Conservation (phyloP, 768 basidiomycete genomes). For the Xerocomellus chrysenteron region DNA sequence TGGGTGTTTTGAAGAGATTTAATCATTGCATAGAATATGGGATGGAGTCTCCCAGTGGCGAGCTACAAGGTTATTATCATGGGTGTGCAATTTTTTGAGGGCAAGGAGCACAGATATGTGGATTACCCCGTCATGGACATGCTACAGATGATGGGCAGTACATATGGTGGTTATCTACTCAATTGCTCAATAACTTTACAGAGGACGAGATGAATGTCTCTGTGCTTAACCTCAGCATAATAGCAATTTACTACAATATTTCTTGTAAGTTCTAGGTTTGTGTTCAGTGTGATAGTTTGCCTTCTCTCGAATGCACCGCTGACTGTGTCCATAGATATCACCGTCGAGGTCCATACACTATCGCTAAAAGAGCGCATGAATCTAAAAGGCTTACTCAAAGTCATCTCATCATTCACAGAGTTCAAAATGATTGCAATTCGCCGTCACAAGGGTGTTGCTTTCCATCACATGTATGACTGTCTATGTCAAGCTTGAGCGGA, state of each 20-base stretch:
- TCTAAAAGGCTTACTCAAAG: conserved; percentile 93
- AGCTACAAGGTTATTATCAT: conserved; percentile 99
- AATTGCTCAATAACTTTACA: conserved; percentile 3
- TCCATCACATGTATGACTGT: conserved; percentile 91
- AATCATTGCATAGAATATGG: conserved; percentile 67
- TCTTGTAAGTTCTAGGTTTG: conserved; percentile 56
- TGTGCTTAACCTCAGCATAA: conserved; percentile 96
- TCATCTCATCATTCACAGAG: conserved; percentile 94
- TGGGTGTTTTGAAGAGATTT: not conserved
- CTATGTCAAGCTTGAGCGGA: conserved; percentile 88
- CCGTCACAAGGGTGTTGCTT: conserved; percentile 82
- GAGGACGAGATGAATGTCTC: conserved; percentile 94
- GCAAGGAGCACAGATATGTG: conserved; percentile 95
- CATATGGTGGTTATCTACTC: not conserved
- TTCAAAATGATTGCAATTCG: conserved; percentile 95
- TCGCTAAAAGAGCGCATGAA: conserved; percentile 97
- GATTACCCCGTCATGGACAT: conserved; percentile 99
- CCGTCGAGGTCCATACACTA: conserved; percentile 93
- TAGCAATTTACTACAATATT: conserved; percentile 94
- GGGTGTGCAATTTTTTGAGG: conserved; percentile 98
- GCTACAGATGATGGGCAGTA: conserved; percentile 95
- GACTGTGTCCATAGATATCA: conserved; percentile 63
- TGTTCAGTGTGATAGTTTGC: conserved; percentile 3
- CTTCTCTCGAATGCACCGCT: not conserved
- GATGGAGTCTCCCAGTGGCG: conserved; percentile 92